Conservation (phyloP, 495 filamentous ascomycete genomes). For the Penicillium atrosanguineum region DNA sequence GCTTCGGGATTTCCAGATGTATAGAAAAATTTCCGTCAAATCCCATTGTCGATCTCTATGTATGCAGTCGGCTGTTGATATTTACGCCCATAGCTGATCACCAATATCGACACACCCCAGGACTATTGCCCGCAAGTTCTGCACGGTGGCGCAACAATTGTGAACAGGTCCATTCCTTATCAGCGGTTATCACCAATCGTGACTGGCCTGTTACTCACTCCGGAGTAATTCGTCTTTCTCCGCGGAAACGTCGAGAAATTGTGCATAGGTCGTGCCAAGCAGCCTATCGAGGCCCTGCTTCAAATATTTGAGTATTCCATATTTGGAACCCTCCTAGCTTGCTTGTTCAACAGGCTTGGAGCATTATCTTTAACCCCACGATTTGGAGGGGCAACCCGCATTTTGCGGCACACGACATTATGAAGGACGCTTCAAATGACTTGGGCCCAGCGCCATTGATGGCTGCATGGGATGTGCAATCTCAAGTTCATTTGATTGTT, state of each 20-base stretch:
- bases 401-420: conserved; percentile 21
- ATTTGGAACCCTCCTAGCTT: neutral
- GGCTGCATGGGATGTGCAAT: conserved; percentile 69
- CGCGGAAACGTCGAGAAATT: conserved; percentile 25
- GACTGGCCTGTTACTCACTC: conserved; percentile 24
- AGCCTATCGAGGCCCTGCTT: neutral
- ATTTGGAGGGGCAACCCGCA: conserved; percentile 21
- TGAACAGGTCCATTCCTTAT: conserved; percentile 19
- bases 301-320: neutral
- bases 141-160: neutral
- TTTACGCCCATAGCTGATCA: neutral
- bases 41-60: neutral
- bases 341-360: neutral
- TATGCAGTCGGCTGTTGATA: neutral
- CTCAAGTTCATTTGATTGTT: conserved; percentile 81
- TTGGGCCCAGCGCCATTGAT: conserved; percentile 55
- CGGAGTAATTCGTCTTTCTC: conserved; percentile 25
- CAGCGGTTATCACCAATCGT: conserved; percentile 27
- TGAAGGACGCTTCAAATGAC: conserved; percentile 35
- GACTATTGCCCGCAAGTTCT: neutral
- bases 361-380: neutral
- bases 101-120: neutral
- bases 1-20: conserved; percentile 15
- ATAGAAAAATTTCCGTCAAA: conserved; percentile 19
- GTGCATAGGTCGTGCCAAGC: conserved; percentile 3